Evolutionary conservation across 306 rosid species (phyloP), one percentile per base, ranked within the genome.

Genomic region (Macrotyloma uniflorum): DNA sequence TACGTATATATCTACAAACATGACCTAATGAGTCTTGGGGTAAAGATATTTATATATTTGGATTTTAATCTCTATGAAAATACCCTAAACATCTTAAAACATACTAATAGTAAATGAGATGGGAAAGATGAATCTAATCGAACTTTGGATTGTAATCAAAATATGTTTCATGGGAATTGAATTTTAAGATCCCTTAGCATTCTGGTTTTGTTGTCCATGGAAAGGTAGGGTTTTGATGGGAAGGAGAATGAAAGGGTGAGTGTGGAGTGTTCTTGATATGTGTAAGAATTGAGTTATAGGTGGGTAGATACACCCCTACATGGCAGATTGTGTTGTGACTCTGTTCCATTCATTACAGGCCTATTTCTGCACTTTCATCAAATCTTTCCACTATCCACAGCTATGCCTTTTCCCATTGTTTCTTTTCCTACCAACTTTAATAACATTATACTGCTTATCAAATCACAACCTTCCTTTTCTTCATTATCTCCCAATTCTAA

Each of bases 201-300:
- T n/a, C n/a, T n/a, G n/a, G n/a, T n/a, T n/a, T n/a, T n/a, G n/a
- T n/a, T n/a, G n/a, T n/a, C n/a, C n/a, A n/a, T n/a, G n/a, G n/a
- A n/a, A n/a, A 38, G 12, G 1, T 0, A 42, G 16, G 47, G 47
- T 42, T 42, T 42, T 42, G 16, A 42, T 42, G 1, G 16, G 22
- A 58, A 16, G 68, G 57, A 81, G 84, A 81, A 80, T 80, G 71
- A 80, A 82, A 53, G 55, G 49, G 89, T 84, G 83, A 63, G 76
- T 84, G 40, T 84, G 83, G 32, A 70, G 26, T 68, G 72, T 50
- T 79, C 78, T 76, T 77, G 78, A 78, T 68, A 57, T 53, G 1
- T 5, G 26, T 30, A 28, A 74, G 23, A 45, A 54, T 6, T 70
- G 23, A 33, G 32, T 26, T 87, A 46, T 63, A 47, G 72, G 12